These are phyloP conservation scores for Kwoniella europaea DNA, from an alignment of 768 basidiomycete genomes.

Conservation along the genomic window DNA sequence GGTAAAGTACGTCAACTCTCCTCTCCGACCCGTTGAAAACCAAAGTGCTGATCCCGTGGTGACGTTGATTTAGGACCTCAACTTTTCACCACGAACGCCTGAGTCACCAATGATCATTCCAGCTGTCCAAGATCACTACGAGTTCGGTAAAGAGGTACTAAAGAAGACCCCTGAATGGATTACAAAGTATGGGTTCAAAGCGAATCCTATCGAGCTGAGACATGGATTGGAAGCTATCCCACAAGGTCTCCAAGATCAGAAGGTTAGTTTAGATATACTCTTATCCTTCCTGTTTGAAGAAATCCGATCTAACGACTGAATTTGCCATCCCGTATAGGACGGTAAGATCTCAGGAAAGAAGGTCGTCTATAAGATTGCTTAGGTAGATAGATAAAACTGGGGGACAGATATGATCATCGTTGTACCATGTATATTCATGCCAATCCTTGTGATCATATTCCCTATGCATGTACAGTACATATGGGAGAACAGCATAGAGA, in stretches of 20 bases:
- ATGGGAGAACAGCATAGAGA: background rate
- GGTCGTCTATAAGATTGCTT: slow-evolving; percentile 37
- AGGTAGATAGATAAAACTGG: background rate
- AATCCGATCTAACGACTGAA: background rate
- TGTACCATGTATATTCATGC: background rate
- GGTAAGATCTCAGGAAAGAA: slow-evolving; percentile 41
- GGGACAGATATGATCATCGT: background rate
- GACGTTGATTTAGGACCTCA: slow-evolving; percentile 36
- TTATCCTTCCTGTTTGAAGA: too few species aligned
- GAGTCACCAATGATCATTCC: slow-evolving; percentile 23
- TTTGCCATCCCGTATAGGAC: slow-evolving; percentile 8
- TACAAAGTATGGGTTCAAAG: slow-evolving; percentile 35
- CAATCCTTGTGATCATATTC: background rate
- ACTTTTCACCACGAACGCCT: slow-evolving; percentile 31
- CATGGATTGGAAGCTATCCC: slow-evolving; percentile 52
- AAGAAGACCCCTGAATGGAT: slow-evolving; percentile 30
- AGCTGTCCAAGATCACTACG: slow-evolving; percentile 32
- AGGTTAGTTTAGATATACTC: slow-evolving; percentile 14
- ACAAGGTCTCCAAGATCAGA: slow-evolving; percentile 35
- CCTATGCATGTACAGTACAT: background rate
- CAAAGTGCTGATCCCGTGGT: background rate
- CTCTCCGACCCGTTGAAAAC: background rate
- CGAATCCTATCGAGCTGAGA: slow-evolving; percentile 47
- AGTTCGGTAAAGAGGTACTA: slow-evolving; percentile 29
- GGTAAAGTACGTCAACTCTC: slow-evolving; percentile 35